Conservation (phyloP, 306 rosid species). For the Senna siamea region DNA sequence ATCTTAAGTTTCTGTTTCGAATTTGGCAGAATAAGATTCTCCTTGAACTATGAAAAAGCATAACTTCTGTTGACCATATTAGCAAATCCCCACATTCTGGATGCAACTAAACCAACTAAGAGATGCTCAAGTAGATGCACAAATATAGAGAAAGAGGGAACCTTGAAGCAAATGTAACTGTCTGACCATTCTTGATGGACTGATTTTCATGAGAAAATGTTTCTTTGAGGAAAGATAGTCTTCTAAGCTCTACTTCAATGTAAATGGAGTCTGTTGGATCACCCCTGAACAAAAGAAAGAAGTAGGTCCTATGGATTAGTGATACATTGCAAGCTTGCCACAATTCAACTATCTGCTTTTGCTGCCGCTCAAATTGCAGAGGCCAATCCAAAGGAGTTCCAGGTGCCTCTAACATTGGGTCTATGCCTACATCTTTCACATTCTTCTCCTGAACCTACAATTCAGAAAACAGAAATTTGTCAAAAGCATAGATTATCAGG, state of each 20-base stretch:
- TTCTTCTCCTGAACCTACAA: conserved; percentile 59
- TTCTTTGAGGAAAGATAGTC: conserved; percentile 81
- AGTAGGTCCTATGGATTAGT: conserved; percentile 93
- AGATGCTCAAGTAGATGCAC: conserved; percentile 15
- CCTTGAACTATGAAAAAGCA: neutral
- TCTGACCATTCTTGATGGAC: conserved; percentile 58
- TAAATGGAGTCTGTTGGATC: conserved; percentile 90
- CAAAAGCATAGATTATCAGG: neutral
- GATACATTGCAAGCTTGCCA: conserved; percentile 92
- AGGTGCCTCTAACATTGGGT: conserved; percentile 65
- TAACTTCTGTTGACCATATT: neutral
- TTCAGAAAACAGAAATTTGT: conserved; percentile 35
- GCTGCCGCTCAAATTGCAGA: conserved; percentile 77
- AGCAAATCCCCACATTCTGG: conserved; percentile 2
- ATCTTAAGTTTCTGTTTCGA: neutral
- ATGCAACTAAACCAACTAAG: neutral
- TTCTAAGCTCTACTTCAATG: conserved; percentile 91
- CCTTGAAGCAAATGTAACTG: conserved; percentile 78
- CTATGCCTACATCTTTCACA: conserved; percentile 64
- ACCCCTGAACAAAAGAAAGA: conserved; percentile 93
- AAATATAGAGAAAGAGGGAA: conserved; percentile 40
- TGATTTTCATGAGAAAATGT: conserved; percentile 66
- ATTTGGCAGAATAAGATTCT: neutral
- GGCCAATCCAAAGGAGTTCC: conserved; percentile 74
- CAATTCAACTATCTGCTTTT: conserved; percentile 72